Conservation (phyloP, 371 early-diverging fungal genomes). For the Syncephalis plumigaleata region DNA sequence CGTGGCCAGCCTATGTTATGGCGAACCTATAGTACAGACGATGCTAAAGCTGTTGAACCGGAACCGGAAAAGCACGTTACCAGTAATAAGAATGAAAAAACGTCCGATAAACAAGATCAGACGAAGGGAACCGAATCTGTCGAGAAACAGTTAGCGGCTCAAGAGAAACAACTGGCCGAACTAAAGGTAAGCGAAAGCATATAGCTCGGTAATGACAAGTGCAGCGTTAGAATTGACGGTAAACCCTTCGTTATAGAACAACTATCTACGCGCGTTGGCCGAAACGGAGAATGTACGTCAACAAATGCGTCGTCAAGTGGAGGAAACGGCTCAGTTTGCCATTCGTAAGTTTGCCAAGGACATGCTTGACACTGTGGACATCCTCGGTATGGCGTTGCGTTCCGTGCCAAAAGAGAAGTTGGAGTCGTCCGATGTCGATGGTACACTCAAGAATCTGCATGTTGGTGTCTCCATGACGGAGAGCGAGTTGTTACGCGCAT, state of each 20-base stretch:
- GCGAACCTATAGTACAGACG: no score
- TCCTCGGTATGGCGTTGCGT: constrained; percentile 71
- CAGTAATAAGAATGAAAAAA: neutral
- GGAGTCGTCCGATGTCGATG: constrained; percentile 19
- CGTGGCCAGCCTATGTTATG: no score
- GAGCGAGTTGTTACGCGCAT: constrained; percentile 63
- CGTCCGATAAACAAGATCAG: neutral
- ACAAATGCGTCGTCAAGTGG: constrained; percentile 75
- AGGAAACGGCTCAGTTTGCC: constrained; percentile 61
- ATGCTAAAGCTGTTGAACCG: no score
- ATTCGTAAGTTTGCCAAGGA: constrained; percentile 96
- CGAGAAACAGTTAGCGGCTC: constrained; percentile 8
- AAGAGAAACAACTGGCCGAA: constrained; percentile 63
- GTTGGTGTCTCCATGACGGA: constrained; percentile 84
- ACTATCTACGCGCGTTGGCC: constrained; percentile 78
- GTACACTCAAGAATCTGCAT: constrained; percentile 48
- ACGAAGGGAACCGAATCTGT: neutral
- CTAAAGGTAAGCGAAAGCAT: constrained; percentile 66
- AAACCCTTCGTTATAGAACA: constrained; percentile 22
- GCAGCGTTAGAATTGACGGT: neutral
- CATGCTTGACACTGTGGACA: constrained; percentile 82
- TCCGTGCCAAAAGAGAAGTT: constrained; percentile 49
- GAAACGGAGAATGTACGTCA: constrained; percentile 90
- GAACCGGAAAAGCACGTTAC: neutral
- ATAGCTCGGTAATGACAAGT: neutral